phyloP scores from a whole-genome alignment of 768 basidiomycete genomes.

The Boletellus ananiceps region DNA sequence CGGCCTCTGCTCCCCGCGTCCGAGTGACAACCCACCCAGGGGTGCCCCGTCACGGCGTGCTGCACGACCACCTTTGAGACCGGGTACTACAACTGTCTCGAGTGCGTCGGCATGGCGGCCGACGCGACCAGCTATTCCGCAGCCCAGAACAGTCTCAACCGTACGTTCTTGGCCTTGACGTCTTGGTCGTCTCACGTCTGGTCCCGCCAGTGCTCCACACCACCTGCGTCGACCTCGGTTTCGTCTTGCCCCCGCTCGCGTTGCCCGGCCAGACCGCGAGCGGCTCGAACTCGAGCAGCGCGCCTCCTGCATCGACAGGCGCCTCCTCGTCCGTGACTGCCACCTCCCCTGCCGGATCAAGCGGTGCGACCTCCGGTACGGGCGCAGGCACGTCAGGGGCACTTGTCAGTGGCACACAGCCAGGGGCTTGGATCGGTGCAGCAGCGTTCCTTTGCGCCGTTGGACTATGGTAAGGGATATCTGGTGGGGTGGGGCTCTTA shows the following conservation, averaged over 20 bases:
- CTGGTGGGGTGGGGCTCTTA: not conserved
- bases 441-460: conserved; percentile 4
- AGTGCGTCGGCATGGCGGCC: conserved; percentile 33
- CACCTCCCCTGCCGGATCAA: conserved; percentile 1
- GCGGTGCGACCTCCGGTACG: not conserved
- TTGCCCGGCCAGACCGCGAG: conserved; percentile 25
- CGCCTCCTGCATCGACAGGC: not conserved
- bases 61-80: conserved; percentile 39
- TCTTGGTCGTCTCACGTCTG: not conserved
- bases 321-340: not conserved
- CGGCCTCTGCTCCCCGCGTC: not conserved
- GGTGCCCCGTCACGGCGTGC: conserved; percentile 31
- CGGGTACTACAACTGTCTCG: conserved; percentile 39
- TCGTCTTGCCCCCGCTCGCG: conserved; percentile 18
- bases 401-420: not conserved
- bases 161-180: conserved; percentile 21
- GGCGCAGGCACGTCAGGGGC: not conserved
- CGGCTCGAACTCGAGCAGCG: conserved; percentile 9
- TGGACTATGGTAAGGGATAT: conserved; percentile 11
- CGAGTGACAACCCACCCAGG: conserved; percentile 16
- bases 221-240: conserved; percentile 26
- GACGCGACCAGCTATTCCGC: conserved; percentile 25
- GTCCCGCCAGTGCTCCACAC: conserved; percentile 17
- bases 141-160: conserved; percentile 32
- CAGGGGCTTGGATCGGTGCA: conserved; percentile 2